Evolutionary conservation across 2,329 filamentous ascomycete species (phyloP).

Genomic region (Aspergillus sp.): DNA sequence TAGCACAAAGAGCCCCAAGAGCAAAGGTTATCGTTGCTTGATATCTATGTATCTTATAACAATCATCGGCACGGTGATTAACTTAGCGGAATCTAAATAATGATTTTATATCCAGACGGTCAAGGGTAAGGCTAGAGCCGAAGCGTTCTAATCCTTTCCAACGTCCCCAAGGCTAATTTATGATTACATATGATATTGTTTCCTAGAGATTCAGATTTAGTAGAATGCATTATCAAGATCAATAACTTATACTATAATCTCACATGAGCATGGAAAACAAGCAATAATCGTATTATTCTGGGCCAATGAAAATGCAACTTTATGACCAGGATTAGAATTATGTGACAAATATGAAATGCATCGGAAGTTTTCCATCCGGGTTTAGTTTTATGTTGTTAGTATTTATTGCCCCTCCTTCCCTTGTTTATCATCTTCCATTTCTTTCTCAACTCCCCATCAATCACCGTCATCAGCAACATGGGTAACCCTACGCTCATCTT

Average conservation of each 20-base stretch:
- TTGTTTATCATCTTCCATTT: background rate
- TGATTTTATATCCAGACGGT: no score
- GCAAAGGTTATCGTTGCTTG: no score
- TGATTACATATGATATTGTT: no score
- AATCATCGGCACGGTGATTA: no score
- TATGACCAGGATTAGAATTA: background rate
- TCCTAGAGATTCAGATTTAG: background rate
- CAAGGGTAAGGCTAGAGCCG: no score
- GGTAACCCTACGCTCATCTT: background rate
- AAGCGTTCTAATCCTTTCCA: no score
- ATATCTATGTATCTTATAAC: no score
- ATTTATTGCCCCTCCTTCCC: background rate
- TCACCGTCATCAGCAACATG: constrained; percentile 2
- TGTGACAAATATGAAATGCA: background rate
- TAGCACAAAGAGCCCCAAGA: no score
- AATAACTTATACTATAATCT: background rate
- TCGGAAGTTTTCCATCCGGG: background rate
- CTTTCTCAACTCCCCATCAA: constrained; percentile 3
- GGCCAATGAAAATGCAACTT: background rate
- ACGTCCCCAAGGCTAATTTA: no score
- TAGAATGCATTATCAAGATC: background rate
- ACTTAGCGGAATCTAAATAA: no score
- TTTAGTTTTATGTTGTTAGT: background rate
- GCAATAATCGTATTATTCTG: background rate
- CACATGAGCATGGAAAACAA: background rate